Conservation (phyloP, 2,329 filamentous ascomycete species). For the Colletotrichum gigasporum region DNA sequence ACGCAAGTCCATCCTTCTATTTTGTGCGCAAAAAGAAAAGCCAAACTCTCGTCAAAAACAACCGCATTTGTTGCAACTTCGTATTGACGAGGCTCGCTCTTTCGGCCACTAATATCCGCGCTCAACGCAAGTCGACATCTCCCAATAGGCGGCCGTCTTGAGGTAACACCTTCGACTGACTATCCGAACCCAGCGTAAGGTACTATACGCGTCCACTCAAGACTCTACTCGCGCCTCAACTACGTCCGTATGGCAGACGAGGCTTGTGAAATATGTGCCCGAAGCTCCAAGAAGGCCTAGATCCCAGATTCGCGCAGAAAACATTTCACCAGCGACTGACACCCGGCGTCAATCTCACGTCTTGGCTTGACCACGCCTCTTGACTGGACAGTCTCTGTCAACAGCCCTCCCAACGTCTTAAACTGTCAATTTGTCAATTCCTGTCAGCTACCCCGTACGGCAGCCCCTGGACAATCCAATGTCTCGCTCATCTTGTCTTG, state of each 20-base stretch:
- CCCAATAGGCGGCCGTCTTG: no score
- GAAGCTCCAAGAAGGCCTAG: neutral
- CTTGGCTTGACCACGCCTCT: neutral
- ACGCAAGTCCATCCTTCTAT: no score
- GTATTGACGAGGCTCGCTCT: neutral
- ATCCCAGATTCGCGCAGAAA: neutral
- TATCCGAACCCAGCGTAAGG: no score
- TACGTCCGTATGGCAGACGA: no score
- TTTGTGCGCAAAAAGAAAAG: no score
- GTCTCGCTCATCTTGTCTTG: neutral
- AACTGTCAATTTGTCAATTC: neutral
- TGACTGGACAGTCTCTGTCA: constrained; percentile 5
- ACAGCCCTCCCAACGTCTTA: neutral
- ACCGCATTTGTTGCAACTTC: neutral
- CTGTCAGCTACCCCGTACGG: neutral
- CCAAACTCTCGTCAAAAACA: neutral
- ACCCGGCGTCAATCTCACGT: neutral
- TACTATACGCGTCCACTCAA: no score
- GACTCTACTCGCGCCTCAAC: no score
- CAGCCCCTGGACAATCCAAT: neutral
- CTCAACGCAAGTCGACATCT: no score
- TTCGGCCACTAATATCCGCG: neutral
- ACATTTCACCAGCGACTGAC: neutral
- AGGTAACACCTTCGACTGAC: no score
- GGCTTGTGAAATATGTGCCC: no score